A percentile compares a stretch with the other conserved stretches of the same genome.
These are phyloP conservation scores for Neophaeococcomyces mojaviensis DNA, from an alignment of 2,329 filamentous ascomycete species.

Conservation along the genomic window DNA sequence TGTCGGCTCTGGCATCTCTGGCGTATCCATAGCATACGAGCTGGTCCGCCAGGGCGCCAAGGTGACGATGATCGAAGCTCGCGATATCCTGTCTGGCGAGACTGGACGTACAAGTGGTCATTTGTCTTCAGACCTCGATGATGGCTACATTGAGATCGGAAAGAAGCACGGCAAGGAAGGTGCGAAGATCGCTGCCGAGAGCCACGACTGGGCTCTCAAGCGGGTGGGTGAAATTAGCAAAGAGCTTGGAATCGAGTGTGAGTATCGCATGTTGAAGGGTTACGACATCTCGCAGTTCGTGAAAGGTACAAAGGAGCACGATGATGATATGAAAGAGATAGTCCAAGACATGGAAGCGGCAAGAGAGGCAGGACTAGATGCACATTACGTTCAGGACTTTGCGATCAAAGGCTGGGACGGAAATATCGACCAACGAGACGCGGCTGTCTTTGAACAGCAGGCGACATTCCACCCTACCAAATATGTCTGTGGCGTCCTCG, in stretches of 20 bases:
- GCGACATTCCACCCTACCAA: constrained; percentile 52
- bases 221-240: constrained; percentile 44
- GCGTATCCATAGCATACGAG: constrained; percentile 47
- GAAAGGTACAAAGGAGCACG: constrained; percentile 35
- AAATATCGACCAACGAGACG: constrained; percentile 44
- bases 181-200: constrained; percentile 45
- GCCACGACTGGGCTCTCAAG: constrained; percentile 48
- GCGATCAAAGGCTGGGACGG: constrained; percentile 47
- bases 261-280: constrained; percentile 45
- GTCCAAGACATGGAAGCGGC: constrained; percentile 40
- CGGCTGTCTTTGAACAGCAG: constrained; percentile 41
- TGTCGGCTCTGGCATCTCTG: constrained; percentile 47
- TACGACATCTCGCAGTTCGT: constrained; percentile 47
- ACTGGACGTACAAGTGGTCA: constrained; percentile 47
- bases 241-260: constrained; percentile 48
- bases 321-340: constrained; percentile 39
- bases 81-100: constrained; percentile 46
- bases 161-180: constrained; percentile 46
- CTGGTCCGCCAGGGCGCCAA: constrained; percentile 44
- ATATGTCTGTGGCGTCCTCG: constrained; percentile 47
- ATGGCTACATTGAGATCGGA: constrained; percentile 44
- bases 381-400: constrained; percentile 35
- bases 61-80: constrained; percentile 48
- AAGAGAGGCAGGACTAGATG: constrained; percentile 38
- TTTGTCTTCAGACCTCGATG: constrained; percentile 48